Conservation (phyloP, 192 early-diverging fungal species). For the Backusella tarrabulga region DNA sequence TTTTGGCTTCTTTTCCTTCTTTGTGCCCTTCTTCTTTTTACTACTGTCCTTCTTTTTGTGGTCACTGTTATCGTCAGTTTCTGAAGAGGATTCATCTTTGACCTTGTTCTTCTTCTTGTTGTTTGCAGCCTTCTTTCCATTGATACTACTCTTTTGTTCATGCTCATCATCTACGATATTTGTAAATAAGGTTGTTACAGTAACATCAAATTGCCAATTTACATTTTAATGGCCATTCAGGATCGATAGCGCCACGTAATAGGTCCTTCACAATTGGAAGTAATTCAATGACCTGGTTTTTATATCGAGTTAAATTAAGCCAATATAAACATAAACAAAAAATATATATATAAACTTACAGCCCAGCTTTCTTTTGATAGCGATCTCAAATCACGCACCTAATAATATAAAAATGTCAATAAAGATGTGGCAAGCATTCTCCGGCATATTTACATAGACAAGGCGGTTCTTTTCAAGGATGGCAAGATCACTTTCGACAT, state of each 20-base stretch:
- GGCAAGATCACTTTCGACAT: conserved; percentile 1
- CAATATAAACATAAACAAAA: background rate
- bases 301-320: background rate
- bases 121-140: background rate
- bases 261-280: conserved; percentile 16
- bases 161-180: background rate
- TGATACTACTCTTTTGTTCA: background rate
- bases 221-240: background rate
- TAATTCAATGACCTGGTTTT: conserved; percentile 1
- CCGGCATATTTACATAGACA: background rate
- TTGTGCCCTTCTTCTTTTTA: background rate
- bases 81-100: background rate
- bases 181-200: background rate
- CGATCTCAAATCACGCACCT: conserved; percentile 9
- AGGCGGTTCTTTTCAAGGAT: conserved; percentile 4
- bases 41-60: background rate
- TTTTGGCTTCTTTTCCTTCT: background rate
- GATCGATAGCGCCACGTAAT: conserved; percentile 2
- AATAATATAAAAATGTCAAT: background rate
- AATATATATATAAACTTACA: background rate
- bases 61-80: background rate
- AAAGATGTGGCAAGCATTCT: background rate
- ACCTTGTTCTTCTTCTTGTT: background rate
- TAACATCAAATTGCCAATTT: background rate
- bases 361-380: conserved; percentile 19